phyloP scores from a whole-genome alignment of 2,329 filamentous ascomycete genomes.

The Zymoseptoria crescenta region DNA sequence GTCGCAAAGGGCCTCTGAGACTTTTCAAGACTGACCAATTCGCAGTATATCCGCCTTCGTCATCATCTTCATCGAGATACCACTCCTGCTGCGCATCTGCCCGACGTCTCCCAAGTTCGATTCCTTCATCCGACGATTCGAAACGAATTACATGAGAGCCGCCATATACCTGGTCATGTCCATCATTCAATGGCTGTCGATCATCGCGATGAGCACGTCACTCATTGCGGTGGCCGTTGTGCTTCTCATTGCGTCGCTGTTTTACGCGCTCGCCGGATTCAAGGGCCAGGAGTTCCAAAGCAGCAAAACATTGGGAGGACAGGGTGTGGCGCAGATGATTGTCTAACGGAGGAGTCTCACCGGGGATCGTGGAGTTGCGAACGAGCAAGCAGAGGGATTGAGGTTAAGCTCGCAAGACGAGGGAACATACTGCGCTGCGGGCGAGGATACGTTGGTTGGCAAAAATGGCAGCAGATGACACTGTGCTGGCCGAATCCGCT shows the following conservation, averaged over 20 bases:
- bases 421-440: neutral
- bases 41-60: slow-evolving; percentile 41
- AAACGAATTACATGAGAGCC: slow-evolving; percentile 95
- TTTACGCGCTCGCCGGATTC: slow-evolving; percentile 71
- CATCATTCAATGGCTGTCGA: slow-evolving; percentile 74
- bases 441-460: neutral
- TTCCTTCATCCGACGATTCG: slow-evolving; percentile 78
- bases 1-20: neutral
- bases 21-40: neutral
- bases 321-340: slow-evolving; percentile 96
- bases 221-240: slow-evolving; percentile 82
- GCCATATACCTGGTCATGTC: slow-evolving; percentile 77
- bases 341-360: slow-evolving; percentile 48
- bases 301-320: slow-evolving; percentile 92
- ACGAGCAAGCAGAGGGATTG: neutral
- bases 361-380: neutral
- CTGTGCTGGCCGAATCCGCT: neutral
- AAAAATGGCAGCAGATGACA: neutral
- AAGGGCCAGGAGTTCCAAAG: slow-evolving; percentile 81
- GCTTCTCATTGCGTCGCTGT: slow-evolving; percentile 65
- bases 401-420: neutral
- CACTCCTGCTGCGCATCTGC: slow-evolving; percentile 92
- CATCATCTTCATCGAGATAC: slow-evolving; percentile 60
- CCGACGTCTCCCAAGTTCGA: slow-evolving; percentile 90
- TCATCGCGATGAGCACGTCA: slow-evolving; percentile 56